phyloP scores from a whole-genome alignment of 2,329 filamentous ascomycete species.

The Penicillium sp. region DNA sequence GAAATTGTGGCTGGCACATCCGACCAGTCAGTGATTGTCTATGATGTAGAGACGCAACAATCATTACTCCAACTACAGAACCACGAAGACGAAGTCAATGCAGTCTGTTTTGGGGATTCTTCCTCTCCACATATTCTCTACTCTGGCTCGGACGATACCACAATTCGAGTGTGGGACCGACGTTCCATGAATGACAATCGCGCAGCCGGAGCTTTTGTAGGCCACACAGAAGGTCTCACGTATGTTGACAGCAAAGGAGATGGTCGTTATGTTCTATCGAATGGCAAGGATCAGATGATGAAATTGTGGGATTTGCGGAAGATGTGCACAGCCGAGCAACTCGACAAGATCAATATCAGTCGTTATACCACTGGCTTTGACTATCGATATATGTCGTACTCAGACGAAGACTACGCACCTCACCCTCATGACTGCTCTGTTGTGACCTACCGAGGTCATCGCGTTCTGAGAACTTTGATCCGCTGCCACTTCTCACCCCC shows the following conservation, averaged over 20 bases:
- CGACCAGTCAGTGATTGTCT: slow-evolving; percentile 75
- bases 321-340: slow-evolving; percentile 69
- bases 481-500: slow-evolving; percentile 93
- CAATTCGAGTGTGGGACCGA: slow-evolving; percentile 93
- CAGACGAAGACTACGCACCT: slow-evolving; percentile 53
- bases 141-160: slow-evolving; percentile 90
- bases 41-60: slow-evolving; percentile 79
- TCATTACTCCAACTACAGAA: slow-evolving; percentile 72
- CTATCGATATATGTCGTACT: slow-evolving; percentile 57
- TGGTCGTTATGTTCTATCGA: slow-evolving; percentile 83
- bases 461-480: slow-evolving; percentile 83
- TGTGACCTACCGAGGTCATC: slow-evolving; percentile 89
- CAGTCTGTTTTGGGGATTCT: slow-evolving; percentile 90
- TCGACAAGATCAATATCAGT: slow-evolving; percentile 50
- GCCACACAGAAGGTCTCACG: slow-evolving; percentile 62
- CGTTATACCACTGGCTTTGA: slow-evolving; percentile 59
- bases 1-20: slow-evolving; percentile 89
- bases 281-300: slow-evolving; percentile 94
- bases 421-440: slow-evolving; percentile 85
- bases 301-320: slow-evolving; percentile 94
- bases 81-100: slow-evolving; percentile 88
- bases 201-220: slow-evolving; percentile 62
- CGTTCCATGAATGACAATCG: slow-evolving; percentile 62
- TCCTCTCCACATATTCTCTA: slow-evolving; percentile 90
- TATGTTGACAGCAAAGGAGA: slow-evolving; percentile 80